Base-by-base conservation (phyloP, 169 alveolate genomes). In the Eimeria necatrix region DNA sequence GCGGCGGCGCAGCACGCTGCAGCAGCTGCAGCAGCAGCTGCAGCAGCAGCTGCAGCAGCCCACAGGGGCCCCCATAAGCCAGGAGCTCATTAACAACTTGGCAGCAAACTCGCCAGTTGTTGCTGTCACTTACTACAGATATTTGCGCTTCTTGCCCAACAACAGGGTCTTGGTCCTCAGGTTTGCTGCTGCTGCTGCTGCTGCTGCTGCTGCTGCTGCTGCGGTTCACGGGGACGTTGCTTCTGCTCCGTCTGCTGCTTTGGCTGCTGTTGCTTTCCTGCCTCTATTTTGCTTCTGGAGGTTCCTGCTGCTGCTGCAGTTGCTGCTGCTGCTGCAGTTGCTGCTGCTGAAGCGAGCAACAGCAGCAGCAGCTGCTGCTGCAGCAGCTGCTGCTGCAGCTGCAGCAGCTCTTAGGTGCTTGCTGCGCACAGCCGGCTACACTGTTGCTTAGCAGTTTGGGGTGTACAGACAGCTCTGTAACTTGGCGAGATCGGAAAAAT, bases 11-110 rank as follows among this genome's bases (percentile, higher is more conserved):
- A 61, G 93, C 7, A 68, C 78, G 78, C 78, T 68, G n/a, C 81
- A n/a, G 26, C 83, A 74, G 24, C 93, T 86, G 48, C 93, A 86
- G 71, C 93, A 64, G 83, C 92, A 84, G 59, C 78, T 84, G 78
- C 70, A 68, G 93, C 60, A 49, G 51, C 81, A 86, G n/a, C 78
- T 68, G 78, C 78, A 3, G 78, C 78, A 68, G 32, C 78, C 78
- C 41, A 68, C 78, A 8, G 78, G 78, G 46, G 78, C 78, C 78
- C 78, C 78, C n/a, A 68, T 68, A 18, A 68, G 78, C 32, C 93
- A 86, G 68, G 93, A 86, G 53, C 80, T 85, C 49, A 81, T 81
- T 9, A 73, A 86, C 10, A 74, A 24, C 56, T 52, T 68, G 12
- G 78, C 78, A 68, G 85, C 85, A 12, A 73, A 64, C 26, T 86